Conservation (phyloP, 148 eudicot species). For the Fagopyrum tataricum region DNA sequence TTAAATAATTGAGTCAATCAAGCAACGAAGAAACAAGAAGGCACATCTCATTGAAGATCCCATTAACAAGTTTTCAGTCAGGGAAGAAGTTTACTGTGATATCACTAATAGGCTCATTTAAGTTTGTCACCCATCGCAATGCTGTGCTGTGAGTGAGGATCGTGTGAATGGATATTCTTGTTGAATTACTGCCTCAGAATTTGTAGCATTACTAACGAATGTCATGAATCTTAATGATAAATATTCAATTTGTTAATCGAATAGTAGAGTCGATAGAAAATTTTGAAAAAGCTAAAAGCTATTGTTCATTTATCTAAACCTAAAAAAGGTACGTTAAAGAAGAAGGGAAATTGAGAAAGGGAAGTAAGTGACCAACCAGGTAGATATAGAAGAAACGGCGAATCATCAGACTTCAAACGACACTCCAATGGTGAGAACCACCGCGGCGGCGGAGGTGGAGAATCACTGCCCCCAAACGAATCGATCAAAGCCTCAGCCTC, state of each 20-base stretch:
- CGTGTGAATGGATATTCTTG: too few species aligned
- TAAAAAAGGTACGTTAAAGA: not conserved
- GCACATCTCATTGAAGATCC: too few species aligned
- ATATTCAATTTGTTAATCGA: too few species aligned
- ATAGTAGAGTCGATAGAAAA: too few species aligned
- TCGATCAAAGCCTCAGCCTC: constrained; percentile 26
- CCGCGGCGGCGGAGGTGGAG: constrained; percentile 45
- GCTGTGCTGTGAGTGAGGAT: too few species aligned
- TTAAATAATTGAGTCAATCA: too few species aligned
- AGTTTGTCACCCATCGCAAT: too few species aligned
- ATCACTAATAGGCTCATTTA: not conserved
- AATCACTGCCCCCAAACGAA: constrained; percentile 17
- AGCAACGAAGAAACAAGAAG: too few species aligned
- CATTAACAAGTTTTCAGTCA: not conserved
- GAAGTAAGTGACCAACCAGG: constrained; percentile 28
- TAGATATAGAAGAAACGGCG: constrained; percentile 46
- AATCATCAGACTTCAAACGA: constrained; percentile 10
- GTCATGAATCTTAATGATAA: too few species aligned
- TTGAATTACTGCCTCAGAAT: too few species aligned
- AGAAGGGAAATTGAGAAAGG: not conserved
- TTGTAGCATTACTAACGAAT: too few species aligned
- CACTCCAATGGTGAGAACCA: constrained; percentile 54
- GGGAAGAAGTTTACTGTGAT: not conserved
- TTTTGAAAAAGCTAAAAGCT: not conserved
- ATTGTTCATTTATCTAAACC: too few species aligned